Conservation (phyloP, 2,329 filamentous ascomycete genomes). For the Spiromastix sp. region DNA sequence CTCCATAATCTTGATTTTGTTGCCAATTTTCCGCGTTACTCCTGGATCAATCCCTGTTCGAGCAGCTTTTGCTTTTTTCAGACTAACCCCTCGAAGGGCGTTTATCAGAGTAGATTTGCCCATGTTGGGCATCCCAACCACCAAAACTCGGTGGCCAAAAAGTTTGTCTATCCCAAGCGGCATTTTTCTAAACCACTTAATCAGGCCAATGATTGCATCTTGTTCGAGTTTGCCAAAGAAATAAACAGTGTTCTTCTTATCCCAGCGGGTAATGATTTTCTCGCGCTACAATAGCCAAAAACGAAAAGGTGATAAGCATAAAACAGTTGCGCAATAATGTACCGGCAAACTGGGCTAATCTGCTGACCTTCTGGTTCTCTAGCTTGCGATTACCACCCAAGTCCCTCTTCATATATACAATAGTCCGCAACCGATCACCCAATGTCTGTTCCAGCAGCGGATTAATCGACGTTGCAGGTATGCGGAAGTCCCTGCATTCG, state of each 20-base stretch:
- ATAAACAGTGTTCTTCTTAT: conserved; percentile 40
- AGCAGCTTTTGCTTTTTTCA: conserved; percentile 47
- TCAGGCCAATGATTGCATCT: too few relatives aligned
- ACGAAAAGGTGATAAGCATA: neutral
- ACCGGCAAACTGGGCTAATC: neutral
- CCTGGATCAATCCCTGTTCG: conserved; percentile 79
- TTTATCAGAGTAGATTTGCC: conserved; percentile 96
- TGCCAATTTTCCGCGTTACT: conserved; percentile 75
- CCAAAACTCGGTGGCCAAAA: conserved; percentile 72
- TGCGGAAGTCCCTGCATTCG: conserved; percentile 88
- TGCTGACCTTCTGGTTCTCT: conserved; percentile 32
- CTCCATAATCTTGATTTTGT: conserved; percentile 69
- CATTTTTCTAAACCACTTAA: too few relatives aligned
- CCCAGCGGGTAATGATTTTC: conserved; percentile 43
- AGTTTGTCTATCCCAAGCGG: conserved; percentile 32
- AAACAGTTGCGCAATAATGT: too few relatives aligned
- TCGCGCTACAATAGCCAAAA: conserved; percentile 30
- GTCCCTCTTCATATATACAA: conserved; percentile 89
- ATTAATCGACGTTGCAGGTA: conserved; percentile 82
- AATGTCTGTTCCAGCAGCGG: conserved; percentile 75
- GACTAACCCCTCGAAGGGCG: conserved; percentile 50
- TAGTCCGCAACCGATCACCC: conserved; percentile 59
- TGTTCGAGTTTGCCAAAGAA: conserved; percentile 40
- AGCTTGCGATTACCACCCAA: conserved; percentile 44
- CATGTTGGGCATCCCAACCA: conserved; percentile 97